Conservation (phyloP, 1,284 basidiomycete species). For the Cutaneotrichosporon sp. region DNA sequence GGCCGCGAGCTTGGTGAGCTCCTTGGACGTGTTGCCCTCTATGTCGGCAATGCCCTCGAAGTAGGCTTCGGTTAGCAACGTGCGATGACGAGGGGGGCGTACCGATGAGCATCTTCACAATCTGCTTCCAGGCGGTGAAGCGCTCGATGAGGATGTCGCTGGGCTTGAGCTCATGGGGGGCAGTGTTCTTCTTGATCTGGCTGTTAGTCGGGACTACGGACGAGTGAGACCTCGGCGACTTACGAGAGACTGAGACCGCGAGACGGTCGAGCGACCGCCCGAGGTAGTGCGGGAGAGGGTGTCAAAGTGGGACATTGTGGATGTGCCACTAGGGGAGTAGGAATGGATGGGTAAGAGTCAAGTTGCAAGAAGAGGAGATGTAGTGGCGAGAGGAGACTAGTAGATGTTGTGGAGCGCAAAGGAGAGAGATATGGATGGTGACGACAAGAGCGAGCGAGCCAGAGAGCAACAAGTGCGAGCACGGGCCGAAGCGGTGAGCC, state of each 20-base stretch:
- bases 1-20: constrained; percentile 92
- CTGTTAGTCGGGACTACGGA: neutral
- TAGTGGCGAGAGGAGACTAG: neutral
- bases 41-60: constrained; percentile 86
- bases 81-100: constrained; percentile 16
- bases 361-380: constrained; percentile 1
- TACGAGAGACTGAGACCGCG: constrained; percentile 71
- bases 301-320: constrained; percentile 53
- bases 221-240: constrained; percentile 15
- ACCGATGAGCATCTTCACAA: constrained; percentile 90
- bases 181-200: constrained; percentile 82
- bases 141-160: constrained; percentile 97
- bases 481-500: neutral
- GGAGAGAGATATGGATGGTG: neutral
- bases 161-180: constrained; percentile 85
- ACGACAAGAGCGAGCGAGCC: neutral
- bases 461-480: neutral
- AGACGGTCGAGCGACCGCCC: constrained; percentile 65
- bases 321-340: neutral
- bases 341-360: constrained; percentile 2
- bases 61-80: constrained; percentile 47
- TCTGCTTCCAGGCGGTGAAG: constrained; percentile 64
- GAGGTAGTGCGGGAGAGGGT: constrained; percentile 61
- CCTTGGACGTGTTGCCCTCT: constrained; percentile 90
- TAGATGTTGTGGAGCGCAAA: neutral